Evolutionary conservation across 768 basidiomycete species (phyloP).

Genomic region (Pulveroboletus sp.): DNA sequence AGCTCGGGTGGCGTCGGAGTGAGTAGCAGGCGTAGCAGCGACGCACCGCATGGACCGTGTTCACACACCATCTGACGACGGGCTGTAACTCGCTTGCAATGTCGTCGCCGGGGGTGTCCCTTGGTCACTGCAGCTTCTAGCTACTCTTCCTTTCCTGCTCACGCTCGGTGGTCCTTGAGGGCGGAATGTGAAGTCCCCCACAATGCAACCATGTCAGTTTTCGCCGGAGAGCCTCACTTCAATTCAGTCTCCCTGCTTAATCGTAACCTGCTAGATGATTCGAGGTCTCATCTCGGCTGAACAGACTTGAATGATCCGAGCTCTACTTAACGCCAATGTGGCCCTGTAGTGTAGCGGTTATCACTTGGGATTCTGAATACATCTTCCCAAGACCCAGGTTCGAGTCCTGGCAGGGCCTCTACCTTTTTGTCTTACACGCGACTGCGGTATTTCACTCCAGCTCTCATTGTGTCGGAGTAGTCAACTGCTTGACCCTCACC

Average conservation of each 20-base stretch:
- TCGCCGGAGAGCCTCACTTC: background rate
- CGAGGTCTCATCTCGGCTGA: too few species aligned
- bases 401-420: conserved; percentile 27
- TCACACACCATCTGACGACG: background rate
- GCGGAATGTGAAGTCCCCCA: background rate
- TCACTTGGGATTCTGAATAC: conserved; percentile 36
- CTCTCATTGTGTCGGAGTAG: too few species aligned
- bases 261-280: too few species aligned
- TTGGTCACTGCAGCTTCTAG: background rate
- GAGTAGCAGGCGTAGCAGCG: background rate
- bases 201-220: background rate
- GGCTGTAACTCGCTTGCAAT: background rate
- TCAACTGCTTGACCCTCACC: too few species aligned
- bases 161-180: background rate
- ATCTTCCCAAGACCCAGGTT: conserved; percentile 31
- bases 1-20: background rate
- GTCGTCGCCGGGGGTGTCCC: too few species aligned
- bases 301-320: too few species aligned
- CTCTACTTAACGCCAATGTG: background rate
- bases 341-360: conserved; percentile 38
- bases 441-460: too few species aligned
- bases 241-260: too few species aligned
- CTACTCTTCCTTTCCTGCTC: too few species aligned
- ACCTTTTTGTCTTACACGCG: background rate
- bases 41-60: background rate